phyloP scores from a whole-genome alignment of 2,329 filamentous ascomycete species.

The Pseudodiploospora longispora region DNA sequence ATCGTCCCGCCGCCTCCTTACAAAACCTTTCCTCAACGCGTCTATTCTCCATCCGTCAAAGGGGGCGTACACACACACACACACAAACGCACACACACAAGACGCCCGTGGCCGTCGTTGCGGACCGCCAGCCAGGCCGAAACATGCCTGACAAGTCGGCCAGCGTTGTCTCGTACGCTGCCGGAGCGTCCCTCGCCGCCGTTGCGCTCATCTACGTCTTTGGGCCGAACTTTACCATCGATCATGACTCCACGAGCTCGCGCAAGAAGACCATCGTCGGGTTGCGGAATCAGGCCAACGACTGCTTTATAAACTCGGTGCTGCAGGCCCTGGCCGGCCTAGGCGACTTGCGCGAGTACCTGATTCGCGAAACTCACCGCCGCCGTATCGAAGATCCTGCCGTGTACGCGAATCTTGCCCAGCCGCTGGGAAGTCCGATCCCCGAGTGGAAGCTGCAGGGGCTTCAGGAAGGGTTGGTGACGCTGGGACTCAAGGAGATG shows the following conservation, averaged over 20 bases:
- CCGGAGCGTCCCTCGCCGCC: conserved; percentile 88
- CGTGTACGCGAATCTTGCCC: conserved; percentile 61
- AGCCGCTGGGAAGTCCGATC: conserved; percentile 34
- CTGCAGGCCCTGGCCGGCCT: conserved; percentile 88
- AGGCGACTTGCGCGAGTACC: conserved; percentile 78
- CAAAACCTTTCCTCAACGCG: too few species aligned
- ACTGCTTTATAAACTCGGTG: conserved; percentile 94
- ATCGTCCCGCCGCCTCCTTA: too few species aligned
- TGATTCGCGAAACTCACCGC: conserved; percentile 85
- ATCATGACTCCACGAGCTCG: conserved; percentile 60
- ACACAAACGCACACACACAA: too few species aligned
- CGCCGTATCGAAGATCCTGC: conserved; percentile 69
- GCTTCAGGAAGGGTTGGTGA: conserved; percentile 75
- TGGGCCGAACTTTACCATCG: conserved; percentile 91
- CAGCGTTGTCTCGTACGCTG: conserved; percentile 72
- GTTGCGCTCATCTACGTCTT: conserved; percentile 96
- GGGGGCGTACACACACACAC: too few species aligned
- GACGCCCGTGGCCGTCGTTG: too few species aligned
- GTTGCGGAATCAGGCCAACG: conserved; percentile 83
- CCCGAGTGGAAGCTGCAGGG: conserved; percentile 56
- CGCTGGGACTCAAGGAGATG: conserved; percentile 82
- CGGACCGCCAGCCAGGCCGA: background rate
- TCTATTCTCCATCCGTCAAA: too few species aligned
- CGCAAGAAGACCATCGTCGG: conserved; percentile 86
- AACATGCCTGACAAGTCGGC: conserved; percentile 30